phyloP scores from a whole-genome alignment of 2,329 filamentous ascomycete genomes.

The Lasiodiplodia sp. region DNA sequence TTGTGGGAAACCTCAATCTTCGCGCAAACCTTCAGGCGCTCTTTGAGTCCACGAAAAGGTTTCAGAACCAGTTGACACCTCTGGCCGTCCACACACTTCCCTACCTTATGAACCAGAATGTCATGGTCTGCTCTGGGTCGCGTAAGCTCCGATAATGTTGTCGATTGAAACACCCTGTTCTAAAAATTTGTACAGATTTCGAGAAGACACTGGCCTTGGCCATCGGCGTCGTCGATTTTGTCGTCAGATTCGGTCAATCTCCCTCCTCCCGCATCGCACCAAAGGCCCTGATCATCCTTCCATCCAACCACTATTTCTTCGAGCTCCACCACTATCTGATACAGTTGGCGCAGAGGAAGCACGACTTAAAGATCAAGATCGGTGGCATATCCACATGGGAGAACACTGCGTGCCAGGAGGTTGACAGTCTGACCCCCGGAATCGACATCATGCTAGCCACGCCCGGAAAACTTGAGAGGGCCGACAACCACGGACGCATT shows the following conservation, averaged over 20 bases:
- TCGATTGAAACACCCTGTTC: background rate
- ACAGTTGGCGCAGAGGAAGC: background rate
- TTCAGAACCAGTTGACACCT: background rate
- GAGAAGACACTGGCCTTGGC: background rate
- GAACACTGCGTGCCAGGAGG: background rate
- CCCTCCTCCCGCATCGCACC: background rate
- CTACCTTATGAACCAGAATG: background rate
- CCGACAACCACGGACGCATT: background rate
- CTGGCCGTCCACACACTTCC: background rate
- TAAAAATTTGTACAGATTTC: background rate
- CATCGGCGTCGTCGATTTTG: background rate
- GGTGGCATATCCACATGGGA: background rate
- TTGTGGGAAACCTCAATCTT: background rate
- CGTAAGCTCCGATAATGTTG: background rate
- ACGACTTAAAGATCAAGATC: background rate
- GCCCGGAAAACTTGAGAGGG: background rate
- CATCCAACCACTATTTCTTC: background rate
- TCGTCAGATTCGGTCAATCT: background rate
- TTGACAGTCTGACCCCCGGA: background rate
- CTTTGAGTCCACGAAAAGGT: background rate
- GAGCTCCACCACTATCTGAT: background rate
- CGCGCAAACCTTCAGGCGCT: background rate
- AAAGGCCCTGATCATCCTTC: background rate
- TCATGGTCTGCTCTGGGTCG: background rate
- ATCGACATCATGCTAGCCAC: background rate